These are phyloP conservation scores for Boletus rex-veris DNA, from an alignment of 768 basidiomycete genomes.

Conservation along the genomic window DNA sequence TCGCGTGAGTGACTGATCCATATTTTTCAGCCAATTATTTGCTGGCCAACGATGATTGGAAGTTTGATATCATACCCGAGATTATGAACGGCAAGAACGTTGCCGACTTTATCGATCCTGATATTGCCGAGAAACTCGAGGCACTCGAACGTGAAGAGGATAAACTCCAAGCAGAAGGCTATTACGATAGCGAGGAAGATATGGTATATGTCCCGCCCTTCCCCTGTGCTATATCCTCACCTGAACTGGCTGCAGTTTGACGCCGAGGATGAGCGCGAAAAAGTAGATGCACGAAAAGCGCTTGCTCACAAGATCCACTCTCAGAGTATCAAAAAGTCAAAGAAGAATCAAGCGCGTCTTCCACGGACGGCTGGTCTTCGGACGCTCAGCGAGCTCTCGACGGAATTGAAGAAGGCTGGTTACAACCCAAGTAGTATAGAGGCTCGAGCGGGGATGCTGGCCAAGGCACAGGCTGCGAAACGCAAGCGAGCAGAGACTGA, in stretches of 20 bases:
- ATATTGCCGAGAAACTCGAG: conserved; percentile 95
- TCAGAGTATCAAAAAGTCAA: conserved; percentile 78
- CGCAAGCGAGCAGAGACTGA: conserved; percentile 54
- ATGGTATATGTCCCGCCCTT: conserved; percentile 48
- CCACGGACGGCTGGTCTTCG: conserved; percentile 72
- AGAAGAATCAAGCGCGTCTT: conserved; percentile 78
- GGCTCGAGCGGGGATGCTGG: conserved; percentile 82
- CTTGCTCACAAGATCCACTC: conserved; percentile 67
- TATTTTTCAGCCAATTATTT: conserved; percentile 75
- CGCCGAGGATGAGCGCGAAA: conserved; percentile 79
- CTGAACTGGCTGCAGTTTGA: conserved; percentile 35
- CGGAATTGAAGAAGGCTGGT: conserved; percentile 81
- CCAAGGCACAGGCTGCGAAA: conserved; percentile 67
- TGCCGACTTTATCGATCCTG: conserved; percentile 97
- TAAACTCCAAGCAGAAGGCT: conserved; percentile 88
- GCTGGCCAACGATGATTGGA: conserved; percentile 89
- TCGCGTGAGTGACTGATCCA: conserved; percentile 1
- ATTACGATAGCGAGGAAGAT: conserved; percentile 88
- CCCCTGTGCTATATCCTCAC: not conserved
- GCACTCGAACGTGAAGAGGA: conserved; percentile 97
- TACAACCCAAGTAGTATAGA: conserved; percentile 84
- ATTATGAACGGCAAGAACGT: conserved; percentile 98
- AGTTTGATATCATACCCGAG: conserved; percentile 95
- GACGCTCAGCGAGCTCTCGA: conserved; percentile 69
- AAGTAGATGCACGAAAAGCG: conserved; percentile 52